phyloP scores from a whole-genome alignment of 345 rosid species.

The Moricandia moricandioides region DNA sequence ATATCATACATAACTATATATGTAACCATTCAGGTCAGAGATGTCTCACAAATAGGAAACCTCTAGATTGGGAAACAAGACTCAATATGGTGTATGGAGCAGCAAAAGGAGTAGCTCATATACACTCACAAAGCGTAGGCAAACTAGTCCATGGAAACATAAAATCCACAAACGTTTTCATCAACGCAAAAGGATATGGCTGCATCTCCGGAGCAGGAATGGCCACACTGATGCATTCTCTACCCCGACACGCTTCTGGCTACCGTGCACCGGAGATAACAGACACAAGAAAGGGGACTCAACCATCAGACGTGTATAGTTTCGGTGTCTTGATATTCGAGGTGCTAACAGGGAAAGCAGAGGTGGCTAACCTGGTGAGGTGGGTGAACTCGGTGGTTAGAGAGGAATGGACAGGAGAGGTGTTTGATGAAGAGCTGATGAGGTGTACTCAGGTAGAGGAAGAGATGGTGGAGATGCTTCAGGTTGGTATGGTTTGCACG shows the following conservation, averaged over 20 bases:
- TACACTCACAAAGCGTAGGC: neutral
- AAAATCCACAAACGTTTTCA: neutral
- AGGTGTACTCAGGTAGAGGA: neutral
- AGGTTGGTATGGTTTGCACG: neutral
- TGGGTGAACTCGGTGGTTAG: neutral
- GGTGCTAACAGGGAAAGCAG: neutral
- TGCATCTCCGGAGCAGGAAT: neutral
- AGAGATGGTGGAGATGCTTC: neutral
- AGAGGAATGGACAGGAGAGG: neutral
- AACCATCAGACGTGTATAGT: neutral
- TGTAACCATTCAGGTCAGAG: neutral
- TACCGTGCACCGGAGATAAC: neutral
- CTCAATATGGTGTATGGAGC: neutral
- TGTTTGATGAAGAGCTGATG: neutral
- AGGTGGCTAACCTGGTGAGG: neutral
- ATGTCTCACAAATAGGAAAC: neutral
- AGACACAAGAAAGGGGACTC: neutral
- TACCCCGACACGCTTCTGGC: neutral
- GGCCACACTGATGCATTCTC: neutral
- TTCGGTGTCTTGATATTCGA: neutral
- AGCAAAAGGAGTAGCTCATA: neutral
- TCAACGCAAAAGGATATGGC: neutral
- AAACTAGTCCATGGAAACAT: neutral
- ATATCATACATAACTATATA: neutral
- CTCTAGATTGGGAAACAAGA: neutral